These are phyloP conservation scores for Suhomyces sp. DNA, from an alignment of 805 yeast species.

Conservation along the genomic window DNA sequence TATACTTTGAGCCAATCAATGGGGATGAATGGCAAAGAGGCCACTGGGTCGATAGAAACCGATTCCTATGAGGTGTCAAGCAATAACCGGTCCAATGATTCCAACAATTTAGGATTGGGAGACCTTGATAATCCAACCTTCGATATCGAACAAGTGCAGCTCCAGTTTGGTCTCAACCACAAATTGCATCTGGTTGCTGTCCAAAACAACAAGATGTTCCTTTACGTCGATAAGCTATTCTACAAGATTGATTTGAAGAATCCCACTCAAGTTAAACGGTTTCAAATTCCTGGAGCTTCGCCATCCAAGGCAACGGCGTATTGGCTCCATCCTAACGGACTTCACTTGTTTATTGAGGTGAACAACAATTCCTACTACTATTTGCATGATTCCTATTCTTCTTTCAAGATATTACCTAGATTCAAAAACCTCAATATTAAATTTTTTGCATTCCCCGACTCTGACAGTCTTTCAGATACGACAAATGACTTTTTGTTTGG, in stretches of 20 bases:
- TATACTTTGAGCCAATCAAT: neutral
- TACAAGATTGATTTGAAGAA: conserved; percentile 33
- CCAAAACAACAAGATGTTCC: conserved; percentile 33
- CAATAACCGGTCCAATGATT: neutral
- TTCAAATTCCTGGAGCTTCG: conserved; percentile 18
- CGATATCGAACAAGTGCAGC: conserved; percentile 36
- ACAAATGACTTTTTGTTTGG: conserved; percentile 32
- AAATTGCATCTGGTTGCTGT: conserved; percentile 27
- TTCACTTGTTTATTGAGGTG: conserved; percentile 30
- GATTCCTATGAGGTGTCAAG: neutral
- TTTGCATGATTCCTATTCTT: conserved; percentile 28
- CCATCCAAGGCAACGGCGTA: conserved; percentile 18
- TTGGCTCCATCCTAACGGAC: conserved; percentile 41
- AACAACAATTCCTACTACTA: conserved; percentile 25
- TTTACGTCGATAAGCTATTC: conserved; percentile 20
- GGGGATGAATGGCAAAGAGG: conserved; percentile 4
- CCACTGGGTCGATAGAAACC: neutral
- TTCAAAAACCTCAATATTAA: conserved; percentile 29
- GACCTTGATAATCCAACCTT: conserved; percentile 20
- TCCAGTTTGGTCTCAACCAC: conserved; percentile 33
- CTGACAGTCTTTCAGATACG: neutral
- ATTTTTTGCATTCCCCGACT: conserved; percentile 22
- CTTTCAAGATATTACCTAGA: conserved; percentile 32
- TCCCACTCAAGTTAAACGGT: conserved; percentile 31
- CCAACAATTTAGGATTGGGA: neutral